Conservation (phyloP, 371 early-diverging fungal species). For the Batkoa obscura region DNA sequence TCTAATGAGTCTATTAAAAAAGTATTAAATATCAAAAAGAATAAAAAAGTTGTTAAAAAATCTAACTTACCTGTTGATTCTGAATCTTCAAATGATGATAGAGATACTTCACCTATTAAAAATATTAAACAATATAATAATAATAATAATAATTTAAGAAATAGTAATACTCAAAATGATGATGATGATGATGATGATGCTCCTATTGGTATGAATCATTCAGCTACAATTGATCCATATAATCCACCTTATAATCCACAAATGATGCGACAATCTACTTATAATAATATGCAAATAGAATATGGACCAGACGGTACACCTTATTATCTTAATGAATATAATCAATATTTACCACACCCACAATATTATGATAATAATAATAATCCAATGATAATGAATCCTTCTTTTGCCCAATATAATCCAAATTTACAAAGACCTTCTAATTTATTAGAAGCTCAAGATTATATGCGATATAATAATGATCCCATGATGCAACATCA, state of each 20-base stretch:
- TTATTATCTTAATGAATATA: background rate
- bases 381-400: background rate
- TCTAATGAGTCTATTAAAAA: no score
- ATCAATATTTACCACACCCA: background rate
- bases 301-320: slow-evolving; percentile 5
- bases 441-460: slow-evolving; percentile 3
- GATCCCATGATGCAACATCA: background rate
- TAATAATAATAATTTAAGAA: no score
- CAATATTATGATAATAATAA: background rate
- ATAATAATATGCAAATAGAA: background rate
- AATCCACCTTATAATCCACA: background rate
- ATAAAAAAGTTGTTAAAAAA: background rate
- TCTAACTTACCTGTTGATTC: background rate
- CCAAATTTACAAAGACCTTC: background rate
- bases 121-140: no score
- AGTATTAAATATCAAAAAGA: background rate
- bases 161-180: background rate
- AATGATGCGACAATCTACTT: background rate
- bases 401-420: background rate
- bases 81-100: slow-evolving; percentile 2
- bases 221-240: background rate
- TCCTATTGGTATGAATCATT: background rate
- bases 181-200: slow-evolving; percentile 4
- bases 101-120: background rate
- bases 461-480: background rate